A percentile compares a stretch with the other conserved stretches of the same genome.
Evolutionary conservation across 2,329 filamentous ascomycete species (phyloP).

Genomic region (Fonsecaea pugnacius): DNA sequence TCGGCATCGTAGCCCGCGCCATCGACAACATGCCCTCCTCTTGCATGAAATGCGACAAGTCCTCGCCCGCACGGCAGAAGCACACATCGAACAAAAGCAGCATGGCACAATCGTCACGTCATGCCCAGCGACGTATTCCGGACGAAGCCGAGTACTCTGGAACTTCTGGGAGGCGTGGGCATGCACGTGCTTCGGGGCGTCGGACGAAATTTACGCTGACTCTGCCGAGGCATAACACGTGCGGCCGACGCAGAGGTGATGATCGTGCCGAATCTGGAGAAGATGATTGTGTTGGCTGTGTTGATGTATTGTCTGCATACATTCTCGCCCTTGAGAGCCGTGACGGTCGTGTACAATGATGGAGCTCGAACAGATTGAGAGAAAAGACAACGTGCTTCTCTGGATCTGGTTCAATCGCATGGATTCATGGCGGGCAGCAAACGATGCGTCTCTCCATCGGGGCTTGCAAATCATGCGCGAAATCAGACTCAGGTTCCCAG

Average conservation of each 20-base stretch:
- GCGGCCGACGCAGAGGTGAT: neutral
- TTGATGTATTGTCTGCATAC: neutral
- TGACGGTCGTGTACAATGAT: slow-evolving; percentile 7
- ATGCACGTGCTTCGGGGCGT: neutral
- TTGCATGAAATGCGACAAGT: neutral
- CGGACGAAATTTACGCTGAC: neutral
- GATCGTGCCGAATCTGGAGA: neutral
- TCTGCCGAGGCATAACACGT: neutral
- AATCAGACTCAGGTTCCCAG: neutral
- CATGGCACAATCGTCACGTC: neutral
- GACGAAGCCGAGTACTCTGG: neutral
- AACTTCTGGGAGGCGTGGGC: neutral
- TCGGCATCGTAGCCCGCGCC: neutral
- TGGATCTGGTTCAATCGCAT: slow-evolving; percentile 4
- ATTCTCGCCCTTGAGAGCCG: neutral
- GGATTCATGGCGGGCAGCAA: slow-evolving; percentile 7
- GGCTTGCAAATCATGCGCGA: neutral
- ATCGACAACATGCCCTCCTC: neutral
- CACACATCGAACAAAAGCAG: neutral
- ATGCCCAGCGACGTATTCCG: neutral
- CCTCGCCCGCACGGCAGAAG: neutral
- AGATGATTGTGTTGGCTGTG: neutral
- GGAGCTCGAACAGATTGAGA: neutral
- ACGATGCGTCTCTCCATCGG: neutral
- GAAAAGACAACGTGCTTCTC: slow-evolving; percentile 6